Percentiles rank a stretch among this genome's conserved stretches.
Evolutionary conservation across 768 basidiomycete genomes (phyloP).

Genomic region (Neoboletus brunneissimus): DNA sequence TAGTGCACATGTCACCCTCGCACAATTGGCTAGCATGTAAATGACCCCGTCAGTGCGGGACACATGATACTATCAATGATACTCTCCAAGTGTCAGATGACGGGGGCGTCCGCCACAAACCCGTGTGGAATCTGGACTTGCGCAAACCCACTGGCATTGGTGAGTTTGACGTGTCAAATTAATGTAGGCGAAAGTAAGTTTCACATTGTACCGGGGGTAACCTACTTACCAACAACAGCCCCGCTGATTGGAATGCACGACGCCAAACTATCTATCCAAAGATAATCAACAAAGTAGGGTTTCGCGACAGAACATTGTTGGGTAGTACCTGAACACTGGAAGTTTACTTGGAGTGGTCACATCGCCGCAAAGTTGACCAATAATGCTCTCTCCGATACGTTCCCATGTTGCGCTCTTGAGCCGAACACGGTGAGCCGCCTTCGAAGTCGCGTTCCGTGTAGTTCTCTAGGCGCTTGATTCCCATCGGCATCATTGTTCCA

Average conservation of each 20-base stretch:
- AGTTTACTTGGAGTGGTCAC: neutral
- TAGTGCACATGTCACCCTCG: neutral
- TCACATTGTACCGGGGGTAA: neutral
- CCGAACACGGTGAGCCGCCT: neutral
- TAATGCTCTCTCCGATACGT: neutral
- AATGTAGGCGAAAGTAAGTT: neutral
- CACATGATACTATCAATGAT: neutral
- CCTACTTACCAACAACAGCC: neutral
- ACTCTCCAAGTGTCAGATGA: neutral
- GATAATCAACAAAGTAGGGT: neutral
- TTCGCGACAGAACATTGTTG: neutral
- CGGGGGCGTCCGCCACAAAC: neutral
- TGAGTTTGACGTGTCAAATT: neutral
- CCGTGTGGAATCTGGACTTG: neutral
- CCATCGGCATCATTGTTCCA: constrained; percentile 1
- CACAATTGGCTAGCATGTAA: neutral
- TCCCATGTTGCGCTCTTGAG: neutral
- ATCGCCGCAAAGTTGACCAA: neutral
- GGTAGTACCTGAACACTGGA: neutral
- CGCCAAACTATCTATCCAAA: neutral
- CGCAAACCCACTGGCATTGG: neutral
- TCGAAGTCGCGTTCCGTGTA: constrained; percentile 5
- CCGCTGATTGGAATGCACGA: neutral
- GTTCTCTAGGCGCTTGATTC: constrained; percentile 1
- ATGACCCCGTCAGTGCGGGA: neutral